Evolutionary conservation across 129 eudicot species (phyloP), one percentile per base, ranked within the genome.

Genomic region (Solidago caesia): DNA sequence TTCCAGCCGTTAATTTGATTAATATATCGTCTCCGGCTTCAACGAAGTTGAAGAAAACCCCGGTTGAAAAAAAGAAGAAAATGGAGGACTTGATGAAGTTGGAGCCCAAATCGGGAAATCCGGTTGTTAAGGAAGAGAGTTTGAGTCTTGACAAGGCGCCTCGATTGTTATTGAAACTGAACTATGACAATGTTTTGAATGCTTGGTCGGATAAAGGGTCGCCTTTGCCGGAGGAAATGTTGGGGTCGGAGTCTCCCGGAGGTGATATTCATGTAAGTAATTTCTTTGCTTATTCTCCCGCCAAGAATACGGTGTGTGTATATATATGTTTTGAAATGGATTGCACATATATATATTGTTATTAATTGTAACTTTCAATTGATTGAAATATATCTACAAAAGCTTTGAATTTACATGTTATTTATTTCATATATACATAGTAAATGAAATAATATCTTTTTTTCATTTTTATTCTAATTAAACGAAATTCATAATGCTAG

Each of bases 171-270:
- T 67, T 91, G 53, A 88, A 91, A 61, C 33, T 91, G 75, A 84
- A 88, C 44, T 88, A 88, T 68, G 88, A 88, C 45, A 76, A 73
- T 10, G 88, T 91, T 4, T 70, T 84, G 85, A 80, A 72, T 26
- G 91, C 82, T 3, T 91, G 97, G 97, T 84, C 97, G 8, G 86
- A 88, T 71, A 79, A 80, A 12, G 85, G 84, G 5, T 80, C 86
- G 13, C 95, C 97, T 16, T 86, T 88, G 51, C 87, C 95, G 6
- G 92, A 87, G 9, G 91, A 91, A 5, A 29, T 75, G 44, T 82
- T 78, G 49, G 89, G 77, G 58, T 25, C 85, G n/a, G 94, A 91
- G 73, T 71, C 85, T 8, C 56, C 85, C 6, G 86, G 87, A 59
- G 79, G 58, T 64, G 92, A 91, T 65, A 77, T 85, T 21, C 86